A percentile compares a stretch with the other conserved stretches of the same genome.
These are phyloP conservation scores for Suhomyces bokatorum DNA, from an alignment of 1,139 yeast genomes.

Conservation along the genomic window DNA sequence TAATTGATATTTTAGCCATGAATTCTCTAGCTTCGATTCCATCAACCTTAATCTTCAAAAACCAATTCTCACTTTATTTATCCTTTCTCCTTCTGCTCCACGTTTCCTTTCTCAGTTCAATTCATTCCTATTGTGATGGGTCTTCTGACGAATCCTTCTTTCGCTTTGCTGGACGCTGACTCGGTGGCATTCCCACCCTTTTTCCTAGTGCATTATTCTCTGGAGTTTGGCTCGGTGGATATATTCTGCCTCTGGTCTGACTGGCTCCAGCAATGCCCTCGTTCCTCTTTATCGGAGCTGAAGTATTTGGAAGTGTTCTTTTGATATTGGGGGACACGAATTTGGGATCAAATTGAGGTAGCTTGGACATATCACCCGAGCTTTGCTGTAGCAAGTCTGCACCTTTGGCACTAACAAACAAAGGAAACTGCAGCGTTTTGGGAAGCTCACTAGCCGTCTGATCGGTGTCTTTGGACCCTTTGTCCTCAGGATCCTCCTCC, in stretches of 20 bases:
- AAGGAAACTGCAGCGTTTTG: conserved; percentile 6
- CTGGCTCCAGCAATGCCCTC: conserved; percentile 17
- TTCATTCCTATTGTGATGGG: too few species aligned
- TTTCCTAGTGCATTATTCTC: conserved; percentile 21
- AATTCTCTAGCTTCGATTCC: too few species aligned
- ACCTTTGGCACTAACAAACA: conserved; percentile 60
- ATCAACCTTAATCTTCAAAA: too few species aligned
- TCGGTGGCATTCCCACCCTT: conserved; percentile 39
- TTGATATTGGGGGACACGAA: conserved; percentile 52
- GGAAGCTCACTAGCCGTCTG: not conserved
- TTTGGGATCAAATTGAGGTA: conserved; percentile 49
- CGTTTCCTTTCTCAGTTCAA: too few species aligned
- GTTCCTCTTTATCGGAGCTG: conserved; percentile 55
- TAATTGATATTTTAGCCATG: too few species aligned
- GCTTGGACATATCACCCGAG: conserved; percentile 35
- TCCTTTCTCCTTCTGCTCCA: too few species aligned
- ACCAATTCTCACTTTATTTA: too few species aligned
- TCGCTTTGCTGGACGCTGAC: conserved; percentile 24
- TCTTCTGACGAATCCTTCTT: conserved; percentile 5
- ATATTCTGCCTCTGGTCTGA: conserved; percentile 2
- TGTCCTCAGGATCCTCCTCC: conserved; percentile 11
- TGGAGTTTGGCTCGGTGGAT: conserved; percentile 9
- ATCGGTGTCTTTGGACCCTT: not conserved
- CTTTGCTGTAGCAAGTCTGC: conserved; percentile 53
- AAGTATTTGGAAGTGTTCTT: conserved; percentile 56